phyloP scores from a whole-genome alignment of 169 alveolate genomes.

The Plasmodium blacklocki region DNA sequence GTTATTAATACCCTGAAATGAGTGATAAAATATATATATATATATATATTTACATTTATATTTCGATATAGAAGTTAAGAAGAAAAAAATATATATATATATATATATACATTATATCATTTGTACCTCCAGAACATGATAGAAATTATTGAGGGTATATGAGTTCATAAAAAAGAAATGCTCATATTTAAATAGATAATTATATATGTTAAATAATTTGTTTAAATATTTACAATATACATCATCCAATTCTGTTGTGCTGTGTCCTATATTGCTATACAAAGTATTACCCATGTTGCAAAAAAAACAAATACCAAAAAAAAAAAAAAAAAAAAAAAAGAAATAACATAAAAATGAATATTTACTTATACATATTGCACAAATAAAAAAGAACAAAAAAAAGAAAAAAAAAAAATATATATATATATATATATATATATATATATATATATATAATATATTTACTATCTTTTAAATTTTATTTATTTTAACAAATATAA shows the following conservation, averaged over 20 bases:
- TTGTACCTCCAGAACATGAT: slow-evolving; percentile 56
- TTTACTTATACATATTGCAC: not conserved
- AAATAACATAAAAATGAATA: not conserved
- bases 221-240: slow-evolving; percentile 43
- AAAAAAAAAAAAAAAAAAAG: not conserved
- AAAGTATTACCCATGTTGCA: slow-evolving; percentile 57
- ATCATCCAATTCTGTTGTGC: slow-evolving; percentile 51
- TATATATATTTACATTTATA: not conserved
- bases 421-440: not conserved
- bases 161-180: slow-evolving; percentile 59
- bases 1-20: slow-evolving; percentile 58
- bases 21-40: not conserved
- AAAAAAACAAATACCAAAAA: not conserved
- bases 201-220: slow-evolving; percentile 50
- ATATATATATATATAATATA: no score
- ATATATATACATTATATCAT: not conserved
- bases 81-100: not conserved
- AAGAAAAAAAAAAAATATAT: not conserved
- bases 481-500: no score
- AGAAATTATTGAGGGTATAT: slow-evolving; percentile 36
- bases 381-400: no score
- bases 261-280: slow-evolving; percentile 50
- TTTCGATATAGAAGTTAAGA: not conserved
- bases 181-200: slow-evolving; percentile 55
- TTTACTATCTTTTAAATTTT: no score